A percentile compares a stretch with the other conserved stretches of the same genome.
These are phyloP conservation scores for Acanthamoeba lenticulata DNA, from an alignment of 208 protist species.

Conservation along the genomic window DNA sequence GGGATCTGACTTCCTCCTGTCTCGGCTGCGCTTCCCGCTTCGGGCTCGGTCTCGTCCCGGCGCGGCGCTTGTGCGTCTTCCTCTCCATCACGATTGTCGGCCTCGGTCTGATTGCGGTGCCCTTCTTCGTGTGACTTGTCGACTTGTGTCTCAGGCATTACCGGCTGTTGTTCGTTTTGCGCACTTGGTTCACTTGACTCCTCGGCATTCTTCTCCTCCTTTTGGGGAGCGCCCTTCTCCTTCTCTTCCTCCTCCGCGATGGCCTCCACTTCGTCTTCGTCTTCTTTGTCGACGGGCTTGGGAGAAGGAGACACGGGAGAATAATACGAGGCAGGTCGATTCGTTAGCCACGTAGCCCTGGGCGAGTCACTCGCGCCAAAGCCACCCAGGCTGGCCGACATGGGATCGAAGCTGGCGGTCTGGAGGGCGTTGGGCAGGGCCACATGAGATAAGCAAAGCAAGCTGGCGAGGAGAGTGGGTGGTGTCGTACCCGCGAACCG, in stretches of 20 bases:
- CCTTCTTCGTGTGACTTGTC: too few relatives aligned
- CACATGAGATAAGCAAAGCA: background rate
- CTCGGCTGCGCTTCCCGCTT: too few relatives aligned
- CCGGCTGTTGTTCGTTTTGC: too few relatives aligned
- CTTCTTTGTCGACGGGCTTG: background rate
- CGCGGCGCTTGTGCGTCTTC: too few relatives aligned
- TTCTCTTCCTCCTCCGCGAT: background rate
- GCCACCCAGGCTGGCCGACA: background rate
- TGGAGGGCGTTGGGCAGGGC: background rate
- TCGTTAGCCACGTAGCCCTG: background rate
- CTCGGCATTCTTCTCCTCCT: too few relatives aligned
- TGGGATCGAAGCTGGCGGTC: background rate
- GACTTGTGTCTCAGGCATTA: too few relatives aligned
- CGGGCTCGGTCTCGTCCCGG: too few relatives aligned
- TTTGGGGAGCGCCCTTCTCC: background rate
- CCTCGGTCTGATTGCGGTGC: too few relatives aligned
- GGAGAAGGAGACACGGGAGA: background rate
- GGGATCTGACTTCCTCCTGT: too few relatives aligned
- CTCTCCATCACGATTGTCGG: too few relatives aligned
- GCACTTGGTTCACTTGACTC: too few relatives aligned
- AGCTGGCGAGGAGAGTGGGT: background rate
- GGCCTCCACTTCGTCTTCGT: background rate
- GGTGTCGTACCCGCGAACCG: background rate
- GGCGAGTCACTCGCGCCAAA: background rate
- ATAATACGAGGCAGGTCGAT: constrained; percentile 7